Evolutionary conservation across 2,329 filamentous ascomycete genomes (phyloP).

Genomic region (Pestalotiopsis sp.): DNA sequence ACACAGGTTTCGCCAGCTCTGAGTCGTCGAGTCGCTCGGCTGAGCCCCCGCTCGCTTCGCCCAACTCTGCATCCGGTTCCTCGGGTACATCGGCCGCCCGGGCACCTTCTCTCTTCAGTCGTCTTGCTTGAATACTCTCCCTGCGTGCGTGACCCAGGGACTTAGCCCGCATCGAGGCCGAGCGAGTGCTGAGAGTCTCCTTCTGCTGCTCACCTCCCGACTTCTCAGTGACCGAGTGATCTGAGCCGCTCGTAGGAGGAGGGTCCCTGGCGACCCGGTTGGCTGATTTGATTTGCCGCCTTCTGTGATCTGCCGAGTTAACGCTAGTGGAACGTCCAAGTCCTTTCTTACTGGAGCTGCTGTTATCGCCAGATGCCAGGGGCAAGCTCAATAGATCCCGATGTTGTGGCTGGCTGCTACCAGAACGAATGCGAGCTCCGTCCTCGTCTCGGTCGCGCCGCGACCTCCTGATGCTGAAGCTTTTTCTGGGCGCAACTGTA

Average conservation of each 20-base stretch:
- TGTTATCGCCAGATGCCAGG: constrained; percentile 53
- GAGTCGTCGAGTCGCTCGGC: constrained; percentile 64
- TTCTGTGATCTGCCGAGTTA: constrained; percentile 79
- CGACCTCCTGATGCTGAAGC: constrained; percentile 76
- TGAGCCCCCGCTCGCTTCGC: constrained; percentile 59
- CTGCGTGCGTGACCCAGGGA: constrained; percentile 85
- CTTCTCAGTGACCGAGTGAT: constrained; percentile 65
- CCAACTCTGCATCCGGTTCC: constrained; percentile 82
- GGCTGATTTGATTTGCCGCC: constrained; percentile 52
- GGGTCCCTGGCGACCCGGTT: constrained; percentile 59
- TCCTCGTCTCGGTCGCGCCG: constrained; percentile 55
- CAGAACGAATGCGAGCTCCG: constrained; percentile 51
- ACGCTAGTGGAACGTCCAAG: constrained; percentile 89
- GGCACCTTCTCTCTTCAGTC: constrained; percentile 70
- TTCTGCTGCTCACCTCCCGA: constrained; percentile 52
- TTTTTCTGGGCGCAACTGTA: constrained; percentile 69
- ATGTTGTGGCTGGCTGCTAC: constrained; percentile 69
- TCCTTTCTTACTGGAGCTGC: constrained; percentile 61
- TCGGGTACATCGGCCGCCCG: constrained; percentile 81
- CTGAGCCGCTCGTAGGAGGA: constrained; percentile 75
- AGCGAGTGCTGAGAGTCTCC: constrained; percentile 52
- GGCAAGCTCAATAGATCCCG: constrained; percentile 78
- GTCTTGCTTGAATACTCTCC: constrained; percentile 88
- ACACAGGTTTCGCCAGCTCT: constrained; percentile 89
- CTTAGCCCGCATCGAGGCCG: constrained; percentile 73